Evolutionary conservation across 1,284 basidiomycete species (phyloP).

Genomic region (Cystobasidium pallidum): DNA sequence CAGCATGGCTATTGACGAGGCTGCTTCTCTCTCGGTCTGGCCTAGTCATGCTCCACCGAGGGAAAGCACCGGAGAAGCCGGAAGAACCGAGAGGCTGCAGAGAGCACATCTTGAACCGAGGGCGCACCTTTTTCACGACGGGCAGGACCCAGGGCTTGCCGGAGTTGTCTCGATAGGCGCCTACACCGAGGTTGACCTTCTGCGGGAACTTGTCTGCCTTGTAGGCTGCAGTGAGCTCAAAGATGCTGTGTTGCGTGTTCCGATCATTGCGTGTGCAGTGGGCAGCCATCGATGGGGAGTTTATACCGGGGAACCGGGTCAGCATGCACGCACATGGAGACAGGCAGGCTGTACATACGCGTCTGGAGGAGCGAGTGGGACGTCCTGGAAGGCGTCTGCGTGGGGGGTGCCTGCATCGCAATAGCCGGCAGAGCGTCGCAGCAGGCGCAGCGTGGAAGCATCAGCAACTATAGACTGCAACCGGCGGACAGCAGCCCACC

Average conservation of each 20-base stretch:
- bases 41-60: no score
- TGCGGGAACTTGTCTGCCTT: slow-evolving; percentile 76
- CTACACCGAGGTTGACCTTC: slow-evolving; percentile 91
- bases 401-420: slow-evolving; percentile 9
- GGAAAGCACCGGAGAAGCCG: background rate
- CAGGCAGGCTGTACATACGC: slow-evolving; percentile 15
- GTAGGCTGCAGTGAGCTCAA: slow-evolving; percentile 85
- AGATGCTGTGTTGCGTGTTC: slow-evolving; percentile 65
- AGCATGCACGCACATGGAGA: background rate
- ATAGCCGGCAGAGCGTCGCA: background rate
- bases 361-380: slow-evolving; percentile 44
- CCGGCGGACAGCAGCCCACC: slow-evolving; percentile 3
- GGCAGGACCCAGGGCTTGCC: slow-evolving; percentile 90
- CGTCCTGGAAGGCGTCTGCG: slow-evolving; percentile 37
- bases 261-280: no score
- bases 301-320: no score
- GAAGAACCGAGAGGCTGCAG: background rate
- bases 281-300: no score
- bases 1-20: no score
- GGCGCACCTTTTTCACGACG: slow-evolving; percentile 77
- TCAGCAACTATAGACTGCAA: background rate
- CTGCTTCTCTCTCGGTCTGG: no score
- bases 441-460: background rate
- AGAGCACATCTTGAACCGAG: no score
- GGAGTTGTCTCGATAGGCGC: slow-evolving; percentile 83